Base-by-base conservation (phyloP, 1,139 yeast genomes). In the Suhomyces kunorum region DNA sequence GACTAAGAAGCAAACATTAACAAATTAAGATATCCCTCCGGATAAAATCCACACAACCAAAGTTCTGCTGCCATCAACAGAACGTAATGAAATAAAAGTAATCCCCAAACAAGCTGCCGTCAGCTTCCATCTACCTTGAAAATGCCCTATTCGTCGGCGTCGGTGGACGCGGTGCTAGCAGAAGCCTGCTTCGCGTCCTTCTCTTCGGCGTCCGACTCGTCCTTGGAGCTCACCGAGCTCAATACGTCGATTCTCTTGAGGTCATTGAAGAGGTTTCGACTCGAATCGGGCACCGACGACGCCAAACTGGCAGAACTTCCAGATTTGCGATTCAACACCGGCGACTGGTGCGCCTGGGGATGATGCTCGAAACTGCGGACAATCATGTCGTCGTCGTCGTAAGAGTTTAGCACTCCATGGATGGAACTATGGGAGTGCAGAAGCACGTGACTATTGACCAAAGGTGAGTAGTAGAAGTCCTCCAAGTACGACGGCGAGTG, bases 401-500 rank as follows among this genome's bases (percentile, higher is more conserved):
- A 70, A 27, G 71, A 64, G 43, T 63, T 65, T 40, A 71, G 56
- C 22, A 51, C 27, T n/a, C 42, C 40, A 17, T 42, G 34, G 13
- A 32, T 30, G 3, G 45, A 34, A 8, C 31, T 25, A 7, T 41
- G 44, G 13, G 26, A 20, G n/a, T 37, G 32, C 19, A 38, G n/a
- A 18, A 32, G 39, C 9, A 55, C 49, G 40, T 64, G 54, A 9
- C 68, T 53, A 17, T 72, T 63, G 14, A 63, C 54, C 45, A 69
- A 63, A 3, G 87, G 87, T 17, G 84, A 78, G 38, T 78, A 76
- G 52, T 80, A 80, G 53, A 81, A 81, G 50, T 81, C 87, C 48
- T 82, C 87, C 46, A 81, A 64, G 51, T 78, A 79, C 6, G 81
- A 74, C 3, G 87, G 87, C 15, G 86, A 79, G 51, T 80, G 74